A percentile compares a stretch with the other conserved stretches of the same genome.
These are phyloP conservation scores for Rhododendron simsii DNA, from an alignment of 148 eudicot genomes.

Conservation along the genomic window DNA sequence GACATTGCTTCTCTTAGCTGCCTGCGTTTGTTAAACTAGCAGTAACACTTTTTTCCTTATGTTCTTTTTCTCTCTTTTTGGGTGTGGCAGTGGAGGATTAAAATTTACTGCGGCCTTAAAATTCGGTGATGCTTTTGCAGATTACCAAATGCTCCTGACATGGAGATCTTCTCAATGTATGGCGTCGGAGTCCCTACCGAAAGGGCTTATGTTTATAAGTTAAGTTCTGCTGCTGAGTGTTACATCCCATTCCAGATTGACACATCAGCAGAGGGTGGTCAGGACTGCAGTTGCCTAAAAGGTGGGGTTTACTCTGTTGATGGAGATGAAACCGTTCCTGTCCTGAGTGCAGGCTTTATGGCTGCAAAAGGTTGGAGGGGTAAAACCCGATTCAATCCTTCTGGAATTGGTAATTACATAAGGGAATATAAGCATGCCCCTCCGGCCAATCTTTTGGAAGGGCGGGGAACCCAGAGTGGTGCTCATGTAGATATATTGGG, in stretches of 20 bases:
- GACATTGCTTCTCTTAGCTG: not conserved
- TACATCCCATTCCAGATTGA: constrained; percentile 85
- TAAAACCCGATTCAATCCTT: constrained; percentile 78
- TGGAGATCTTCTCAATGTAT: constrained; percentile 82
- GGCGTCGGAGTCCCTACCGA: constrained; percentile 92
- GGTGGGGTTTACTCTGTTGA: constrained; percentile 74
- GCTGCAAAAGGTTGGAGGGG: constrained; percentile 86
- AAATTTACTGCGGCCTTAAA: not conserved
- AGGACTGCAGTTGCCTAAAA: constrained; percentile 47
- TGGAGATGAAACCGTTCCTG: constrained; percentile 92
- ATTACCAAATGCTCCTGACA: constrained; percentile 78
- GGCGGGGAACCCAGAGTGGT: constrained; percentile 89
- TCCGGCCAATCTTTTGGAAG: constrained; percentile 73
- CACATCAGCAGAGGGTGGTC: constrained; percentile 49
- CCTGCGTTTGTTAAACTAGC: not conserved
- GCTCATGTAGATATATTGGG: constrained; percentile 92
- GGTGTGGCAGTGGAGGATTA: not conserved
- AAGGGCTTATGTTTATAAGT: constrained; percentile 78
- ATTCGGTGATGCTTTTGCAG: constrained; percentile 29
- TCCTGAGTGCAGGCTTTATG: constrained; percentile 85
- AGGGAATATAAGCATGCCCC: constrained; percentile 83
- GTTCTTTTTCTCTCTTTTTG: not conserved
- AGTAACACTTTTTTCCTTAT: not conserved
- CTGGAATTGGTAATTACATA: constrained; percentile 53
- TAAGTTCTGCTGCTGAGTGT: constrained; percentile 52